A percentile compares a stretch with the other conserved stretches of the same genome.
Evolutionary conservation across 75 land plant species (phyloP).

Genomic region (Larix kaempferi): DNA sequence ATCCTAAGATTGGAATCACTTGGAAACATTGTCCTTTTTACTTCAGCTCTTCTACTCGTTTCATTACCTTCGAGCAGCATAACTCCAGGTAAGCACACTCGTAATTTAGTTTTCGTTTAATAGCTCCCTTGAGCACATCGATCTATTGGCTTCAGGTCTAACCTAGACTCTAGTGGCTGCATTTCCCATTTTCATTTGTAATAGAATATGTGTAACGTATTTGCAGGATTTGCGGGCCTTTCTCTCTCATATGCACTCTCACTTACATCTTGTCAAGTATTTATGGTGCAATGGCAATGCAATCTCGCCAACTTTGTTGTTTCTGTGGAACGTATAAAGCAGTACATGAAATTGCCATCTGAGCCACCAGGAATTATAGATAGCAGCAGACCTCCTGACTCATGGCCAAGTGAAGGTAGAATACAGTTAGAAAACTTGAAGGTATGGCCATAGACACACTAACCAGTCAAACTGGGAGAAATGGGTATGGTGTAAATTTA

Average conservation of each 20-base stretch:
- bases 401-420: conserved; percentile 79
- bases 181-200: neutral
- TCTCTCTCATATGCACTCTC: conserved; percentile 70
- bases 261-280: conserved; percentile 48
- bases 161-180: neutral
- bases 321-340: conserved; percentile 88
- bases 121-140: neutral
- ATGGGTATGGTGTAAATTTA: neutral
- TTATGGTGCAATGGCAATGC: conserved; percentile 68
- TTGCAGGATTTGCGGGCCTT: conserved; percentile 76
- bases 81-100: conserved; percentile 47
- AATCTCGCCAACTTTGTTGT: conserved; percentile 80
- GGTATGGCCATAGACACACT: conserved; percentile 31
- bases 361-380: conserved; percentile 80
- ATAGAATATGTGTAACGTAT: too few relatives aligned
- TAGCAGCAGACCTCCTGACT: conserved; percentile 49
- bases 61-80: conserved; percentile 48
- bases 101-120: neutral
- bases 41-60: conserved; percentile 57
- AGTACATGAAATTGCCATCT: conserved; percentile 61
- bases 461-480: neutral
- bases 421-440: conserved; percentile 64
- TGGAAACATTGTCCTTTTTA: conserved; percentile 42
- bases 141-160: neutral
- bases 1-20: conserved; percentile 60